Evolutionary conservation across 2,329 filamentous ascomycete genomes (phyloP), one percentile per base, ranked within the genome.

Genomic region (Pleurostoma richardsiae): DNA sequence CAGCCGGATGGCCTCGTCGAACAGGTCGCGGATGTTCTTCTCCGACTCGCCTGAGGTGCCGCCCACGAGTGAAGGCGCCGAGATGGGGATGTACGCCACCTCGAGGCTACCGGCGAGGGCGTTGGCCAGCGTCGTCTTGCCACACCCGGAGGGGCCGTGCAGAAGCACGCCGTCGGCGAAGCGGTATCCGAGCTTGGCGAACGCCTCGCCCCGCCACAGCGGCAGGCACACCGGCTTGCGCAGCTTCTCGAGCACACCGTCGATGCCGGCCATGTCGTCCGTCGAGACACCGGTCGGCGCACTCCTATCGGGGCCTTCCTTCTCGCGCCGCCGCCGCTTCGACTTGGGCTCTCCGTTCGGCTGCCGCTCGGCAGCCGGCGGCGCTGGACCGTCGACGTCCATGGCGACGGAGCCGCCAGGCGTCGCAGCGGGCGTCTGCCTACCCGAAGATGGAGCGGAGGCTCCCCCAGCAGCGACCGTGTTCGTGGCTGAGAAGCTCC

Each of bases 11-110:
- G 94, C 94, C 59, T 94, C 88, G 10, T 97, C 91, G 51, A 95
- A 95, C 42, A 90, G 77, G 54, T 92, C 88, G 33, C 89, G 76
- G 29, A 95, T 80, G 50, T 90, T 89, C 69, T 91, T 91, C 64
- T 95, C 89, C 0, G 88, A 92, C 61, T 94, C 90, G 56, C 89
- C 89, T 31, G 88, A 94, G 83, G 92, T 94, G 26, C 89, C 88
- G 11, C 86, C 89, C 0, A 95, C 85, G 31, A 95, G 79, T 0
- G 86, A 88, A 1, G 89, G 88, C 1, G 87, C 88, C 0, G 88
- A 85, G n/a, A 94, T 83, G 2, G 88, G 80, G 49, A 95, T 85
- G 58, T 90, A 92, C 0, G 88, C 84, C 3, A 90, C 82, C 2
- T 84, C 85, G 26, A 91, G 71, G 52, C 84, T 81, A 2, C 86